Evolutionary conservation across 129 eudicot species (phyloP).

Genomic region (Pittosporum tobira): DNA sequence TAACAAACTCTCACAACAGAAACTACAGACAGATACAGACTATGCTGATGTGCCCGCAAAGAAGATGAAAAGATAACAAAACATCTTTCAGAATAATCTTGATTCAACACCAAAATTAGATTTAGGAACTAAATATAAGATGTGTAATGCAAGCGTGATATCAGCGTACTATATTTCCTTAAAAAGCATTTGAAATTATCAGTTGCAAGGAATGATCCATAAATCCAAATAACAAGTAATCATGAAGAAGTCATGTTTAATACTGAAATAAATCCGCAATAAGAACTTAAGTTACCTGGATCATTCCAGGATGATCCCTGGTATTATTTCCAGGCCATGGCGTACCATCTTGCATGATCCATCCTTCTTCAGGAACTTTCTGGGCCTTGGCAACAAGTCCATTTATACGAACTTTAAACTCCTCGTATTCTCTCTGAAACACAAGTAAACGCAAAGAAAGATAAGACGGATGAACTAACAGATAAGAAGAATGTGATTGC

Average conservation of each 20-base stretch:
- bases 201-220: neutral
- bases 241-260: neutral
- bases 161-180: neutral
- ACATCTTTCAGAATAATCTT: neutral
- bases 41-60: neutral
- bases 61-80: too few species aligned
- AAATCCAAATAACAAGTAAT: neutral
- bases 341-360: slow-evolving; percentile 99
- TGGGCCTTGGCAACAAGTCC: slow-evolving; percentile 88
- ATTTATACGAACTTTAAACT: slow-evolving; percentile 87
- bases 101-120: neutral
- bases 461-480: slow-evolving; percentile 5
- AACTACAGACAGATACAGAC: neutral
- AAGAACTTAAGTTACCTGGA: slow-evolving; percentile 47
- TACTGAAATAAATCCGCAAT: neutral
- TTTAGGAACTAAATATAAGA: neutral
- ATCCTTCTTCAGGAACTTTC: slow-evolving; percentile 95
- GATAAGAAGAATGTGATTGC: neutral
- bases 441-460: neutral
- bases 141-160: too few species aligned
- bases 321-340: slow-evolving; percentile 99
- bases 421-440: slow-evolving; percentile 92
- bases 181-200: neutral
- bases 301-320: slow-evolving; percentile 99
- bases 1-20: too few species aligned